Evolutionary conservation across 345 rosid genomes (phyloP), one percentile per base, ranked within the genome.

Genomic region (Xanthoceras sorbifolium): DNA sequence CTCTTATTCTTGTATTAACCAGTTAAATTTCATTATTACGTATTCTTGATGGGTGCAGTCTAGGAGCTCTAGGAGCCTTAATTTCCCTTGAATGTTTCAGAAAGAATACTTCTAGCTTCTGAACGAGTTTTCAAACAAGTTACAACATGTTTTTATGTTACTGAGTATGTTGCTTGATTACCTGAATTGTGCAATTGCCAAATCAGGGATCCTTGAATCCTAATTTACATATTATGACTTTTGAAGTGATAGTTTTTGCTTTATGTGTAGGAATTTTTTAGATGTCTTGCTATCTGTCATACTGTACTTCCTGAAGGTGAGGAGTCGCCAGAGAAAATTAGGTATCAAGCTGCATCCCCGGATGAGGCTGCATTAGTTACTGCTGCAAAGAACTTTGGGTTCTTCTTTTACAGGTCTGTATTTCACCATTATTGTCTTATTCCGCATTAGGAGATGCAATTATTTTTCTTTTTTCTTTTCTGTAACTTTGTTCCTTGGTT

Each of bases 221-320:
- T 65, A 50, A 68, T 80, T 57, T 66, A 11, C 64, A 29, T 29
- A 32, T 20, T 23, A 6, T 61, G 59, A 34, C 22, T 15, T 69
- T 61, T 78, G 59, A 67, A 76, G 64, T 77, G 9, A 25, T 66
- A 71, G 25, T 38, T 76, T 74, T 75, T 78, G 48, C 63, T 69
- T 23, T 60, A 67, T 73, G 9, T 84, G 82, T 85, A 97, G 99
- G 98, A 97, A 87, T 91, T 94, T 78, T 97, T 97, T 83, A 87
- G 99, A 87, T 97, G 99, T 80, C 98, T 97, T 73, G 99, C 99
- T 80, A 90, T 97, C 68, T 94, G 99, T 83, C 99, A 97, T 81
- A 97, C 99, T 46, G 99, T 97, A 38, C 97, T 94, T 82, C 94
- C 99, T 73, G 98, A 94, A 91, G 99, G 99, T 65, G 98, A 94